Base-by-base conservation (phyloP, 192 early-diverging fungal genomes). In the Geranomyces michiganensis region DNA sequence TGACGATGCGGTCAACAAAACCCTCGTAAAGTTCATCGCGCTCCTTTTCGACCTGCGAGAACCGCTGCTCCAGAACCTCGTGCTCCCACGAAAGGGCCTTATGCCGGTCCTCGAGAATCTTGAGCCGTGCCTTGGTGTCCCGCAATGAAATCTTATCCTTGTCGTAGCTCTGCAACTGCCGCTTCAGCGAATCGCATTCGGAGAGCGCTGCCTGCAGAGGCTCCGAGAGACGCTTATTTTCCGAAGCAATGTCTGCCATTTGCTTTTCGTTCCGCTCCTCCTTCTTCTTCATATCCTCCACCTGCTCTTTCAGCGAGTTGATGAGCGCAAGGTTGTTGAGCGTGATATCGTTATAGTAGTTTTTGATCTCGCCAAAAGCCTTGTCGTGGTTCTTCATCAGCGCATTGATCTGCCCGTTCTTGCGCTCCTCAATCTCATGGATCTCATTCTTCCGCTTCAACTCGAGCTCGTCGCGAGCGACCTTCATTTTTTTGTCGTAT, bases 281-380 rank as follows among this genome's bases (percentile, higher is more conserved):
- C 74, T 89, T 89, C 76, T 89, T 89, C 64, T 89, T 89, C 86
- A 89, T 88, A 26, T 86, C 86, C 65, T 89, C 87, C 47, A 89
- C 85, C 79, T 89, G 87, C 76, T 89, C 87, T 86, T 88, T 88
- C 21, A 89, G 71, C 43, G 84, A 84, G 63, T 89, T 89, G 73
- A 89, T 89, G 41, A 89, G 70, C 4, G 85, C 85, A 30, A 89
- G 67, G 56, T 89, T 89, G 75, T 89, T 89, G 65, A 89, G 65
- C 48, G 87, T 89, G 58, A 89, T 89, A 72, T 89, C 87, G 75
- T 89, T 89, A 74, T 89, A 89, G 73, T 89, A 89, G 70, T 88
- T 89, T 71, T 89, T 89, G 72, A 89, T 89, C 68, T 89, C 87
- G 13, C 86, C 81, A 73, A 89, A 89, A 8, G 82, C 85, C 71